Conservation (phyloP, 2,329 filamentous ascomycete species). For the Penicillium sp. region DNA sequence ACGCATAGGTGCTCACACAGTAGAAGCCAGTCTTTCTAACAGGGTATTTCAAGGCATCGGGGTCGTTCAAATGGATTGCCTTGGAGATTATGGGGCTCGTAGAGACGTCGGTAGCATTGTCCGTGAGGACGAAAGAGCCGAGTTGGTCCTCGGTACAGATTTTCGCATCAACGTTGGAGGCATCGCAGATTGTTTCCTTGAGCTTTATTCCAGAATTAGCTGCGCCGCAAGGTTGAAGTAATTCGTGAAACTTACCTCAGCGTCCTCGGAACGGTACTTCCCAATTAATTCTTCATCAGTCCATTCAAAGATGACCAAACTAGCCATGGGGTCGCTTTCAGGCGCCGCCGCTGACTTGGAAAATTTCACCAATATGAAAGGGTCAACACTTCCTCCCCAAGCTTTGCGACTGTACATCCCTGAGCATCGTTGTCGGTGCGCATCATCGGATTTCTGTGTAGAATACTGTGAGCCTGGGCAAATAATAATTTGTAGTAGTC, state of each 20-base stretch:
- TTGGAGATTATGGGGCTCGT: constrained; percentile 73
- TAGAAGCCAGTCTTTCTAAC: constrained; percentile 94
- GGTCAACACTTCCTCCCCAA: constrained; percentile 86
- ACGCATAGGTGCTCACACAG: constrained; percentile 80
- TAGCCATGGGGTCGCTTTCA: constrained; percentile 72
- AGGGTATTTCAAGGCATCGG: constrained; percentile 72
- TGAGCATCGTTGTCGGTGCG: constrained; percentile 79
- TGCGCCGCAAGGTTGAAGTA: neutral
- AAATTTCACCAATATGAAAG: constrained; percentile 86
- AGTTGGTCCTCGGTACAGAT: constrained; percentile 76
- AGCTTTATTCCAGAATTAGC: constrained; percentile 43
- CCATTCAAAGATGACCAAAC: constrained; percentile 93
- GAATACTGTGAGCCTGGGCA: neutral
- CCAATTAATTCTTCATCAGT: constrained; percentile 80
- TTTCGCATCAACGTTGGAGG: constrained; percentile 66
- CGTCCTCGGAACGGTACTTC: constrained; percentile 58
- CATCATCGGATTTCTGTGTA: constrained; percentile 70
- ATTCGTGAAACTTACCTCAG: constrained; percentile 51
- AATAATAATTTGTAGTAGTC: neutral
- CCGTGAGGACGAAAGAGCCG: constrained; percentile 79
- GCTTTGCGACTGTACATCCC: constrained; percentile 92
- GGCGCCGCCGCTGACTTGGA: constrained; percentile 61
- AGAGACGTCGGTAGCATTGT: constrained; percentile 72
- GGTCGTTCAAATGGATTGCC: constrained; percentile 78
- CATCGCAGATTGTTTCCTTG: constrained; percentile 75